These are phyloP conservation scores for Boletus subcaerulescens DNA, from an alignment of 768 basidiomycete species.

Conservation along the genomic window DNA sequence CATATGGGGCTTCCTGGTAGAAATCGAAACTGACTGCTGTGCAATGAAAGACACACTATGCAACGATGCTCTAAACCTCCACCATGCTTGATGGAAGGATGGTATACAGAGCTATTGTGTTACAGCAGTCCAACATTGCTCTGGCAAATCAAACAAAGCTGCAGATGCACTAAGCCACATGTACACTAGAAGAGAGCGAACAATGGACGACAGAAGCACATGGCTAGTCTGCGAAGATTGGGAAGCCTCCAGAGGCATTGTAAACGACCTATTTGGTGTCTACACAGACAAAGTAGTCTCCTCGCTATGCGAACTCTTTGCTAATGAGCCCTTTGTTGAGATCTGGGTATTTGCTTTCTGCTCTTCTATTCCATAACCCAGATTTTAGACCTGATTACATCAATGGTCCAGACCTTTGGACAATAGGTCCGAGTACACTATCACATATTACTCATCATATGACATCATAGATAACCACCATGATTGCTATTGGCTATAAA, in stretches of 20 bases:
- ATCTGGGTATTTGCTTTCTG: no score
- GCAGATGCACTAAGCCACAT: conserved; percentile 31
- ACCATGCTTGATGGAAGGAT: conserved; percentile 30
- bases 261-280: background rate
- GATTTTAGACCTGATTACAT: no score
- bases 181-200: no score
- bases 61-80: background rate
- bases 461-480: no score
- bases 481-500: no score
- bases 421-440: no score
- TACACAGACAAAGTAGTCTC: background rate
- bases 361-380: no score
- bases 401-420: no score
- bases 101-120: conserved; percentile 21
- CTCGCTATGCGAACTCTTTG: background rate
- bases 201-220: conserved; percentile 26
- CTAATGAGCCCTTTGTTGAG: background rate
- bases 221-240: conserved; percentile 34
- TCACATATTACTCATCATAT: no score
- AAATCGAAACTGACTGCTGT: conserved; percentile 27
- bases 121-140: conserved; percentile 11
- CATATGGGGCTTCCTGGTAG: conserved; percentile 30
- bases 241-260: background rate
- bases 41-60: conserved; percentile 25
- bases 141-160: conserved; percentile 22